Percentiles rank a stretch among this genome's conserved stretches.
Conservation (phyloP, 768 basidiomycete species). For the Suillus tomentosus region DNA sequence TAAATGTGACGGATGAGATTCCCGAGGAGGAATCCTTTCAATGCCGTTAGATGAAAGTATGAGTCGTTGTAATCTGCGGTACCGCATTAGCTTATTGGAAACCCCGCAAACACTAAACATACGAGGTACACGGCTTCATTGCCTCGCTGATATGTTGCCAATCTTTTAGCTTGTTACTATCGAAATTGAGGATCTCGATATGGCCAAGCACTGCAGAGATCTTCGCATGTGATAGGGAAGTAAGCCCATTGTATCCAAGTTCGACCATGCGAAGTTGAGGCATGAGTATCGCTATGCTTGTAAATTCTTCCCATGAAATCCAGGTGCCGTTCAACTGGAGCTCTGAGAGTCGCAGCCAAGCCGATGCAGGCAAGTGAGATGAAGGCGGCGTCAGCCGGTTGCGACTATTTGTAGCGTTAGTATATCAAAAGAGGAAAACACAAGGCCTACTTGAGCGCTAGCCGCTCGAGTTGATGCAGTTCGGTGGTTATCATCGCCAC, state of each 20-base stretch:
- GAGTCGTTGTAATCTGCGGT: constrained; percentile 57
- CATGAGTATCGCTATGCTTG: constrained; percentile 51
- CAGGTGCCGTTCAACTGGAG: constrained; percentile 76
- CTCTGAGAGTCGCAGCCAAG: constrained; percentile 59
- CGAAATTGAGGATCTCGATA: constrained; percentile 65
- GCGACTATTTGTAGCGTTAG: constrained; percentile 46
- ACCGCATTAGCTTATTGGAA: background rate
- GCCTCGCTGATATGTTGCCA: constrained; percentile 56
- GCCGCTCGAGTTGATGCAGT: constrained; percentile 59
- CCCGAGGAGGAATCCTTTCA: constrained; percentile 43
- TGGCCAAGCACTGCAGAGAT: constrained; percentile 22
- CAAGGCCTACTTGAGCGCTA: constrained; percentile 76
- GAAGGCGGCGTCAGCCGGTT: constrained; percentile 58
- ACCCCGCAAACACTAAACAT: constrained; percentile 15
- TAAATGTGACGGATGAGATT: constrained; percentile 24
- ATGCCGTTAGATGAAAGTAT: constrained; percentile 68
- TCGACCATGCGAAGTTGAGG: constrained; percentile 58
- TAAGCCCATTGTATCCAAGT: constrained; percentile 69
- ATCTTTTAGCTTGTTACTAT: constrained; percentile 60
- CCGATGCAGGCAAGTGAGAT: constrained; percentile 34
- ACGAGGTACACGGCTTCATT: constrained; percentile 49
- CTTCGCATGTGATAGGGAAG: constrained; percentile 27
- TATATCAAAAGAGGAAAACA: constrained; percentile 13
- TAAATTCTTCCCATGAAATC: constrained; percentile 70
- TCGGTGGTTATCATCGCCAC: constrained; percentile 64